Evolutionary conservation across 495 filamentous ascomycete genomes (phyloP).

Genomic region (Neurospora sp.): DNA sequence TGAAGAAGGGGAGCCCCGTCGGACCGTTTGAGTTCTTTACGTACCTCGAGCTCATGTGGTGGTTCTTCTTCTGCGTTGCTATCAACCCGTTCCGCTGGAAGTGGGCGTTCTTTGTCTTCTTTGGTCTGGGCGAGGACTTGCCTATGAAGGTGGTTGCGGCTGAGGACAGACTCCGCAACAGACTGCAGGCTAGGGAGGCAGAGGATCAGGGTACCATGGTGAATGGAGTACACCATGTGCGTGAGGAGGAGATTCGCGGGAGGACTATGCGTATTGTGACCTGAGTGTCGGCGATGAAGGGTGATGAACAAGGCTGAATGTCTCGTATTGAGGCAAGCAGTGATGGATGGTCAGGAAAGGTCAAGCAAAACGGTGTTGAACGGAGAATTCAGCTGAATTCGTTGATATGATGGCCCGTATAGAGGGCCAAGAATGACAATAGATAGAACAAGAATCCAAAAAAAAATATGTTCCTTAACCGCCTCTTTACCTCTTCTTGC

Average conservation of each 20-base stretch:
- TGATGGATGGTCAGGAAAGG: not conserved
- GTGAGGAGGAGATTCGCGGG: not conserved
- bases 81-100: conserved; percentile 85
- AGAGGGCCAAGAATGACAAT: not conserved
- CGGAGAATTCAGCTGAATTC: not conserved
- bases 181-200: conserved; percentile 16
- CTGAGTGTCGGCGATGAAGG: not conserved
- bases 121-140: conserved; percentile 56
- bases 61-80: conserved; percentile 68
- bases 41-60: conserved; percentile 73
- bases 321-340: not conserved
- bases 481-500: conserved; percentile 24
- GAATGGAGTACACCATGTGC: not conserved
- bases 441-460: not conserved
- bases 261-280: not conserved
- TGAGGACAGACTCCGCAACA: conserved; percentile 49
- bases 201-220: not conserved
- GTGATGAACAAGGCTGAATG: no score
- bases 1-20: conserved; percentile 60
- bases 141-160: conserved; percentile 54
- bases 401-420: not conserved
- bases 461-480: not conserved
- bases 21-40: conserved; percentile 82
- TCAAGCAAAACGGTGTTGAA: not conserved
- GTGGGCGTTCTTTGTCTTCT: conserved; percentile 69